Percentiles rank a stretch among this genome's conserved stretches.
Evolutionary conservation across 176 grass and related monocot species (phyloP).

Genomic region (Ampelocalamus luodianensis): DNA sequence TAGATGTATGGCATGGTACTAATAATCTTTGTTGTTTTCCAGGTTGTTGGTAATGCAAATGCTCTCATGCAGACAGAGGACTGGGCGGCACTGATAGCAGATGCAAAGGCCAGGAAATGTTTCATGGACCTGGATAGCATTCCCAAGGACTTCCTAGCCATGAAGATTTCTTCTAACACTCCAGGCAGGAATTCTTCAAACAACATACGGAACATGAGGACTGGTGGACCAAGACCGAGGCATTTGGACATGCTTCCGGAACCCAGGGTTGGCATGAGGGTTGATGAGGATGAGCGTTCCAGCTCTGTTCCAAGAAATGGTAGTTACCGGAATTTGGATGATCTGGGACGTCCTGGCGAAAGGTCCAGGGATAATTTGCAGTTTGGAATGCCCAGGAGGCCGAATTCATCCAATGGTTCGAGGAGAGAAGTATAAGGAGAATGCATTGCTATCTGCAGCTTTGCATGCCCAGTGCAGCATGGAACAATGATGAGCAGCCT

Average conservation of each 20-base stretch:
- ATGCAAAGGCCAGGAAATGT: constrained; percentile 93
- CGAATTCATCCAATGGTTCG: constrained; percentile 66
- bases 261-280: constrained; percentile 60
- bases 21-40: constrained; percentile 40
- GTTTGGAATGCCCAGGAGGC: constrained; percentile 61
- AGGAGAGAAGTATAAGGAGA: constrained; percentile 63
- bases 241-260: constrained; percentile 70
- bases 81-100: constrained; percentile 83
- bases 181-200: constrained; percentile 61
- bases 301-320: constrained; percentile 70
- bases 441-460: constrained; percentile 27
- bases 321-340: constrained; percentile 83
- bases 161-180: constrained; percentile 58
- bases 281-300: constrained; percentile 68
- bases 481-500: constrained; percentile 28
- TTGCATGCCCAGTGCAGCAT: constrained; percentile 17
- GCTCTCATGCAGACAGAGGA: constrained; percentile 91
- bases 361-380: constrained; percentile 59
- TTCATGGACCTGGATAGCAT: constrained; percentile 86
- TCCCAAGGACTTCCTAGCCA: constrained; percentile 77
- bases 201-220: constrained; percentile 71
- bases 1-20: constrained; percentile 24
- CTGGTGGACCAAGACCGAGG: constrained; percentile 57
- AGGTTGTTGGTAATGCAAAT: constrained; percentile 99
- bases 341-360: constrained; percentile 61